Evolutionary conservation across 1,139 yeast species (phyloP).

Genomic region (Meyerozyma guilliermondii): DNA sequence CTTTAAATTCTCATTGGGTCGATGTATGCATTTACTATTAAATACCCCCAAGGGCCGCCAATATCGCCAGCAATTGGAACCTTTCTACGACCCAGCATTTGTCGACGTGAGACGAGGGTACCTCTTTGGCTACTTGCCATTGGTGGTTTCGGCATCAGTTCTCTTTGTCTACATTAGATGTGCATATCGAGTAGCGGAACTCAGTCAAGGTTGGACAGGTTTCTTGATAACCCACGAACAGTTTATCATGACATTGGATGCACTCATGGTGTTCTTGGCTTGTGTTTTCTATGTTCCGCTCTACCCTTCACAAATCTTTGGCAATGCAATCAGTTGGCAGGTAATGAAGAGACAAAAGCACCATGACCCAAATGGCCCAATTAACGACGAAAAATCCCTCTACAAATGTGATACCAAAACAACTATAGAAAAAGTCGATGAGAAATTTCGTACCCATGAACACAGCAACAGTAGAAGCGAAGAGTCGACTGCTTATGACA

Average conservation of each 20-base stretch:
- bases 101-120: conserved; percentile 12
- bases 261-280: conserved; percentile 17
- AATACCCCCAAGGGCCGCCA: conserved; percentile 17
- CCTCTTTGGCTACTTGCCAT: conserved; percentile 20
- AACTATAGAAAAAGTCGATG: background rate
- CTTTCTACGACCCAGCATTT: conserved; percentile 14
- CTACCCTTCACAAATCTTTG: conserved; percentile 26
- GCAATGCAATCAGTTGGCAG: conserved; percentile 11
- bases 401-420: background rate
- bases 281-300: conserved; percentile 16
- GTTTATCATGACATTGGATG: conserved; percentile 25
- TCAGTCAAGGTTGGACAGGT: conserved; percentile 31
- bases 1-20: conserved; percentile 10
- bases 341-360: background rate
- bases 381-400: background rate
- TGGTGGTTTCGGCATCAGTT: conserved; percentile 17
- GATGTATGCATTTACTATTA: conserved; percentile 16
- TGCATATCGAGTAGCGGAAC: conserved; percentile 27
- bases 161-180: conserved; percentile 25
- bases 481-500: background rate
- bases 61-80: conserved; percentile 14
- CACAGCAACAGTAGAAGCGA: background rate
- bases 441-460: background rate
- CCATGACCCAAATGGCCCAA: background rate
- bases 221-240: conserved; percentile 28